Conservation (phyloP, 371 early-diverging fungal species). For the Cokeromyces recurvatus region DNA sequence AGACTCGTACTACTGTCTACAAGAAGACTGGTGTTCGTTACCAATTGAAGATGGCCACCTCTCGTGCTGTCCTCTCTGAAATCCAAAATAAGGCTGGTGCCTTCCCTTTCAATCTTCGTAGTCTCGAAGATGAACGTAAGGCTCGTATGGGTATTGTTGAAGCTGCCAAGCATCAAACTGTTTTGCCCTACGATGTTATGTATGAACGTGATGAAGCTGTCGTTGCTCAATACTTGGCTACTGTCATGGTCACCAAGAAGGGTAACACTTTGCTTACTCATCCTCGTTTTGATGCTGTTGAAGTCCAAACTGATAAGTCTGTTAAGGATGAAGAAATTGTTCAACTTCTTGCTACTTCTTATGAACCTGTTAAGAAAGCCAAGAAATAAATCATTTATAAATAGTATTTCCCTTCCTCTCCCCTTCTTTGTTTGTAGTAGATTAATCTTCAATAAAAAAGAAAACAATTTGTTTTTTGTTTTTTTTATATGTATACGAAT, state of each 20-base stretch:
- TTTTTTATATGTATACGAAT: not conserved
- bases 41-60: constrained; percentile 85
- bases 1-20: constrained; percentile 88
- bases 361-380: constrained; percentile 19
- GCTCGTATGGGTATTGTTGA: constrained; percentile 93
- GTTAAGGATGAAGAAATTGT: constrained; percentile 70
- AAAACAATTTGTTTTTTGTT: too few relatives aligned
- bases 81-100: constrained; percentile 76
- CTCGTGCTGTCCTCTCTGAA: constrained; percentile 73
- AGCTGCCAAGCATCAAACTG: constrained; percentile 78
- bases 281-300: constrained; percentile 58
- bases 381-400: constrained; percentile 12
- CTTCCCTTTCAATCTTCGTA: constrained; percentile 86
- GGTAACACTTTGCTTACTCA: constrained; percentile 79
- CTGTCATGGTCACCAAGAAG: constrained; percentile 81
- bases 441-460: constrained; percentile 1
- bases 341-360: constrained; percentile 56
- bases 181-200: constrained; percentile 78
- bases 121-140: constrained; percentile 79
- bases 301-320: constrained; percentile 71
- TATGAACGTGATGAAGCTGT: constrained; percentile 78
- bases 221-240: constrained; percentile 90
- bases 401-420: not conserved
- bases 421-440: too few relatives aligned
- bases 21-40: constrained; percentile 84